A percentile compares a stretch with the other conserved stretches of the same genome.
Conservation (phyloP, 169 alveolate species). For the Babesia sp. region DNA sequence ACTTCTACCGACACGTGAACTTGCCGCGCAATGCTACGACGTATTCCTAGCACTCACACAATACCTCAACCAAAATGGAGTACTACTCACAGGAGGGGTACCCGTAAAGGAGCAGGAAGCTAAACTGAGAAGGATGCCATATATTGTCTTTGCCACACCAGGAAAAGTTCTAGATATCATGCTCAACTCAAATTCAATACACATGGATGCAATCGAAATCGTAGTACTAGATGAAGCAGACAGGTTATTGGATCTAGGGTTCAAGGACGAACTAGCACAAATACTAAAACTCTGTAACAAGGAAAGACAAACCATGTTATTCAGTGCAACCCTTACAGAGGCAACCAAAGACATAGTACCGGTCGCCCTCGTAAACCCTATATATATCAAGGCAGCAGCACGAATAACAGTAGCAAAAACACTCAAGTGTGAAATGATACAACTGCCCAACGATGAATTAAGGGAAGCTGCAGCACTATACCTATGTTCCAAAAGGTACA, state of each 20-base stretch:
- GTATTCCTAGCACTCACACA: constrained; percentile 80
- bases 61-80: constrained; percentile 76
- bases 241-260: constrained; percentile 93
- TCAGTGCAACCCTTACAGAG: constrained; percentile 87
- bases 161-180: constrained; percentile 96
- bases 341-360: constrained; percentile 82
- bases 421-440: constrained; percentile 85
- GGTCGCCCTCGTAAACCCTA: constrained; percentile 81
- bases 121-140: constrained; percentile 90
- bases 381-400: constrained; percentile 68
- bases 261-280: constrained; percentile 83
- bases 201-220: constrained; percentile 83
- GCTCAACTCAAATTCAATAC: constrained; percentile 76
- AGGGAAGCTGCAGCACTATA: constrained; percentile 83
- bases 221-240: constrained; percentile 95
- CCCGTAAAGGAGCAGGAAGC: constrained; percentile 81
- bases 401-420: constrained; percentile 65
- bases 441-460: constrained; percentile 55
- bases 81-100: constrained; percentile 87
- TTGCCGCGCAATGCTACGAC: constrained; percentile 87
- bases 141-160: constrained; percentile 96
- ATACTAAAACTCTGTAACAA: constrained; percentile 73
- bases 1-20: constrained; percentile 90
- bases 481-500: constrained; percentile 88
- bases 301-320: constrained; percentile 84